These are phyloP conservation scores for Epichloe uncinata DNA, from an alignment of 2,329 filamentous ascomycete genomes.

Conservation along the genomic window DNA sequence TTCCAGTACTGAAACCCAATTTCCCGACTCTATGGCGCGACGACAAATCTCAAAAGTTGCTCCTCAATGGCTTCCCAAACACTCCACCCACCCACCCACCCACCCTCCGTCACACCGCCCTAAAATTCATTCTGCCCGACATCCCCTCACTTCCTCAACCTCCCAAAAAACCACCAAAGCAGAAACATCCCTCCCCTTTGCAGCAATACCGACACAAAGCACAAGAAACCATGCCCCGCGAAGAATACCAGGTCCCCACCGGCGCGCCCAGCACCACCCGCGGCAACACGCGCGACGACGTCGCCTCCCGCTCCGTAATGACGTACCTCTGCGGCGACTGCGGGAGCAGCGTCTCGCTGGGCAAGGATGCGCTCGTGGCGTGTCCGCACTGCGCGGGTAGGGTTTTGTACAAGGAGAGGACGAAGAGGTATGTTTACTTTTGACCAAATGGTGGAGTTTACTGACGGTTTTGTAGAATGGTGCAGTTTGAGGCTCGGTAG, in stretches of 20 bases:
- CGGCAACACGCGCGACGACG: constrained; percentile 26
- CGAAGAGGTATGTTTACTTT: constrained; percentile 95
- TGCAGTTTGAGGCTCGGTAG: constrained; percentile 94
- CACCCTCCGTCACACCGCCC: too few relatives aligned
- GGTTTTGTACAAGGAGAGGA: constrained; percentile 94
- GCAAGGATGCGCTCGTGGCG: constrained; percentile 35
- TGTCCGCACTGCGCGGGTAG: constrained; percentile 65
- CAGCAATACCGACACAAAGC: too few relatives aligned
- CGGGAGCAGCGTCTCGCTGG: constrained; percentile 26
- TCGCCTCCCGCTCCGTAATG: constrained; percentile 24
- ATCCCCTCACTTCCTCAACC: too few relatives aligned
- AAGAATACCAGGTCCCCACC: constrained; percentile 64
- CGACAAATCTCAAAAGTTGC: too few relatives aligned
- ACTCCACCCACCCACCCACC: too few relatives aligned
- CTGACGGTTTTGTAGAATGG: constrained; percentile 59
- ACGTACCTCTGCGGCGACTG: constrained; percentile 31
- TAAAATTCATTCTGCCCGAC: too few relatives aligned
- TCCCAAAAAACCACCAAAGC: too few relatives aligned
- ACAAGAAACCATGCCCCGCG: constrained; percentile 43
- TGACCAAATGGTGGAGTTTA: too few relatives aligned
- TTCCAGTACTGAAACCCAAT: too few relatives aligned
- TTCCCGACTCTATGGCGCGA: too few relatives aligned
- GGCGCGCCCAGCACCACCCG: constrained; percentile 28
- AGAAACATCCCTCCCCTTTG: too few relatives aligned
- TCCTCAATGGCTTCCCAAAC: too few relatives aligned